phyloP scores from a whole-genome alignment of 768 basidiomycete species.

The Mrakia frigida region DNA sequence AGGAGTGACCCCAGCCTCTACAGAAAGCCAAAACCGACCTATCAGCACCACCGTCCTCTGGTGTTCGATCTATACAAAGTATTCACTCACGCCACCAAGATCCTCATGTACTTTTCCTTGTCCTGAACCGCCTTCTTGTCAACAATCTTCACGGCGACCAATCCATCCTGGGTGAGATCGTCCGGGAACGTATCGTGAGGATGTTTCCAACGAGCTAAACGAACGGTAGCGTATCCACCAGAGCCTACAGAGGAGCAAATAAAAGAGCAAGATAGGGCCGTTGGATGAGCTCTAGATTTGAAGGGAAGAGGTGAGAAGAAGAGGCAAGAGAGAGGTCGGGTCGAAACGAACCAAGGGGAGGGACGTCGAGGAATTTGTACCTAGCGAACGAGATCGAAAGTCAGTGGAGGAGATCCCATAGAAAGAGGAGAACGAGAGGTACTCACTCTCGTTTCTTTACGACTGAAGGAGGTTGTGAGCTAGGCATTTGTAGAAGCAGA shows the following conservation, averaged over 20 bases:
- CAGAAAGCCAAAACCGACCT: background rate
- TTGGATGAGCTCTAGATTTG: background rate
- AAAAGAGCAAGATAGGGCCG: constrained; percentile 8
- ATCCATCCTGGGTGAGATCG: background rate
- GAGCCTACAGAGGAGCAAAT: constrained; percentile 10
- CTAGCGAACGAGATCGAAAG: background rate
- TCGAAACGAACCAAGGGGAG: constrained; percentile 20
- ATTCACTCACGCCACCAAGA: background rate
- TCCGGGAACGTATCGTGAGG: background rate
- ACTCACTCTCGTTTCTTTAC: background rate
- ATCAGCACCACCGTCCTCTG: too few species aligned
- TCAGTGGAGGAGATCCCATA: background rate
- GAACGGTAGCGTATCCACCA: constrained; percentile 30
- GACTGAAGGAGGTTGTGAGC: background rate
- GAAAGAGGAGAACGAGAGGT: background rate
- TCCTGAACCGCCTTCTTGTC: constrained; percentile 26
- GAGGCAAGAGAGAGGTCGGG: background rate
- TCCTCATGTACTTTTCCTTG: constrained; percentile 28
- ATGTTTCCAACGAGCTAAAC: constrained; percentile 27
- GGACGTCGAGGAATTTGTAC: constrained; percentile 29
- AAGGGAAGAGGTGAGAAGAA: background rate
- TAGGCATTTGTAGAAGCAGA: background rate
- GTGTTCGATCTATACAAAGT: too few species aligned
- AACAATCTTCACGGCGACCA: constrained; percentile 31
- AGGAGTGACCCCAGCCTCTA: constrained; percentile 7